Base-by-base conservation (phyloP, 1,284 basidiomycete genomes). In the Rhodotorula sp. region DNA sequence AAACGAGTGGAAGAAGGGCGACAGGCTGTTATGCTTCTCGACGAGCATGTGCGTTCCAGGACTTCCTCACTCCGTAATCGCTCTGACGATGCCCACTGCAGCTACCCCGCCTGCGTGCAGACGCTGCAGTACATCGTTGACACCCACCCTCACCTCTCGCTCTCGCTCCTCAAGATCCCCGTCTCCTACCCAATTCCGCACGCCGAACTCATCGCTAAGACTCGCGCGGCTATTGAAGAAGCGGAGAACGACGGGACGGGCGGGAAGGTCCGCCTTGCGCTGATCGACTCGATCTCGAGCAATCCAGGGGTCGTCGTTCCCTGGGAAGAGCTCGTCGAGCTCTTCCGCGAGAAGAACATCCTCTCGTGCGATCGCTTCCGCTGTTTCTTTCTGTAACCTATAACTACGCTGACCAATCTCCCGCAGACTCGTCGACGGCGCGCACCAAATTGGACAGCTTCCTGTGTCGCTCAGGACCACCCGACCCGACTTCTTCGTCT, bases 401-500 rank as follows among this genome's bases (percentile, higher is more conserved):
- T 34, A 34, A 9, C 34, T 0, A 54, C 13, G 55, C 34, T 46
- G 40, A 48, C 40, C 9, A 9, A 30, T 52, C 46, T 55, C 18
- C 15, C 11, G 3, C 57, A 70, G 70, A 34, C 58, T 77, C 30
- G 68, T 81, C 63, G 80, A 81, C 53, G 80, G 71, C 1, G 80
- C 80, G 0, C 80, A 81, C 62, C 74, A 77, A 6, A 76, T 80
- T 11, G 80, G 80, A 0, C 80, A 81, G 62, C 73, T 77, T 26
- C 71, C 74, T 2, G 59, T 80, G 11, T 72, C 79, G 57, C 64
- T 81, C 1, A 44, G 63, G 5, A 46, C 59, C 7, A 59, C 70
- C 4, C 70, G 78, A 37, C 80, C 80, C 0, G 80, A 81, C 60
- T 80, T 79, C 55, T 81, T 77, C 63, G 63, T 74, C 22, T 70